Conservation (phyloP, 108 stramenopile genomes). For the Cyclotella sp. region DNA sequence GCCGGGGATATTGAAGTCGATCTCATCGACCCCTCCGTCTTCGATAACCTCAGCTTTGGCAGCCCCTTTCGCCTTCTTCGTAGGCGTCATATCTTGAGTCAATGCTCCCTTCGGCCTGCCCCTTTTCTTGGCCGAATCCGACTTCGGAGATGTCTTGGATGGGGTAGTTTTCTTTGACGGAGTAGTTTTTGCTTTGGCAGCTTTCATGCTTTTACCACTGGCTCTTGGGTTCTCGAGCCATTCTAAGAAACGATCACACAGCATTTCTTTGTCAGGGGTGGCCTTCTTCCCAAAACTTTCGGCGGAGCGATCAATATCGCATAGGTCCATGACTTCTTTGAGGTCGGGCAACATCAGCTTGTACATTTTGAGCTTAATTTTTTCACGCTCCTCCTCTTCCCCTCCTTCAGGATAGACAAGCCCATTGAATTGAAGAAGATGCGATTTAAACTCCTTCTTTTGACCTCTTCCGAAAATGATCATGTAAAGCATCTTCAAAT, state of each 20-base stretch:
- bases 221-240: constrained; percentile 52
- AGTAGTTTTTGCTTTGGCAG: constrained; percentile 6
- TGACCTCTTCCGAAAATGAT: constrained; percentile 42
- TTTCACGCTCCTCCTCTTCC: constrained; percentile 44
- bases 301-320: constrained; percentile 37
- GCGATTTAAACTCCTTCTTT: constrained; percentile 46
- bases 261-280: constrained; percentile 30
- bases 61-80: constrained; percentile 41
- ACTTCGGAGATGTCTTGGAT: background rate
- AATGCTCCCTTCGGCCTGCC: constrained; percentile 8
- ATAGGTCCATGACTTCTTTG: constrained; percentile 48
- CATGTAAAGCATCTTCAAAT: constrained; percentile 33
- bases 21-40: constrained; percentile 6
- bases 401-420: constrained; percentile 37
- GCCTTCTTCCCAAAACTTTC: constrained; percentile 25
- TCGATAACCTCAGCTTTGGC: constrained; percentile 19
- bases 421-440: constrained; percentile 52
- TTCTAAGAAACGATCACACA: constrained; percentile 43
- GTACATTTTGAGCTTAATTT: constrained; percentile 37
- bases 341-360: constrained; percentile 37
- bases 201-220: constrained; percentile 39
- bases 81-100: background rate
- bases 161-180: constrained; percentile 14
- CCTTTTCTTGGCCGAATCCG: constrained; percentile 34
- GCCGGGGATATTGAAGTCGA: constrained; percentile 52